phyloP scores from a whole-genome alignment of 2,329 filamentous ascomycete genomes.

The Aspergillus sp. region DNA sequence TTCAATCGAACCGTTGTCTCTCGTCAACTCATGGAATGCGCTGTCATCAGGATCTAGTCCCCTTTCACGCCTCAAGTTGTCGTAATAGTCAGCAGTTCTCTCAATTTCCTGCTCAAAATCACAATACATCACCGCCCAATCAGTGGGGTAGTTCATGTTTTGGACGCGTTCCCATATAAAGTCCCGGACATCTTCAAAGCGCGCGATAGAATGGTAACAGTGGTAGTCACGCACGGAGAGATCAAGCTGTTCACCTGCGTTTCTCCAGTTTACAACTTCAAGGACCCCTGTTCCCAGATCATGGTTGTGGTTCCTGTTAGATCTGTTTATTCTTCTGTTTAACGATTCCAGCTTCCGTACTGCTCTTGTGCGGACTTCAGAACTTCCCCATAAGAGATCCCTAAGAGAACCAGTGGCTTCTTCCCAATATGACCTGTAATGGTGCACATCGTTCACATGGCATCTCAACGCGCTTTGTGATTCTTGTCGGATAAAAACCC shows the following conservation, averaged over 20 bases:
- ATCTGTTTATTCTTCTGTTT: background rate
- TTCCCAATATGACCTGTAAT: background rate
- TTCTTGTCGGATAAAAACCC: constrained; percentile 3
- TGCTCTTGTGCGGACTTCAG: background rate
- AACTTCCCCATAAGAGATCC: background rate
- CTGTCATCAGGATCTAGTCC: background rate
- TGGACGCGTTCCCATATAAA: constrained; percentile 11
- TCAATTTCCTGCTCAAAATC: constrained; percentile 2
- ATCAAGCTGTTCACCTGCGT: constrained; percentile 2
- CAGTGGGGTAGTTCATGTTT: constrained; percentile 6
- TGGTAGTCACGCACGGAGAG: constrained; percentile 4
- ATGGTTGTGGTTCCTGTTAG: background rate
- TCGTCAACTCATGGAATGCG: background rate
- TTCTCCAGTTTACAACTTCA: constrained; percentile 1
- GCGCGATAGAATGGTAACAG: background rate
- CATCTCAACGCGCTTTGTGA: background rate
- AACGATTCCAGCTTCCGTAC: background rate
- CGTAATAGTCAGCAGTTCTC: background rate
- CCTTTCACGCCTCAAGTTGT: background rate
- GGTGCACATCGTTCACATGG: background rate
- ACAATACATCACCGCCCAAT: constrained; percentile 2
- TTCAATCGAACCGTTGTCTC: background rate
- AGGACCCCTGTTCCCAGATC: background rate
- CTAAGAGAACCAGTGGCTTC: background rate
- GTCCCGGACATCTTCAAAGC: constrained; percentile 11